Evolutionary conservation across 1,139 yeast genomes (phyloP), one percentile per base, ranked within the genome.

Genomic region (Chernovozyma sophiae-reginae): DNA sequence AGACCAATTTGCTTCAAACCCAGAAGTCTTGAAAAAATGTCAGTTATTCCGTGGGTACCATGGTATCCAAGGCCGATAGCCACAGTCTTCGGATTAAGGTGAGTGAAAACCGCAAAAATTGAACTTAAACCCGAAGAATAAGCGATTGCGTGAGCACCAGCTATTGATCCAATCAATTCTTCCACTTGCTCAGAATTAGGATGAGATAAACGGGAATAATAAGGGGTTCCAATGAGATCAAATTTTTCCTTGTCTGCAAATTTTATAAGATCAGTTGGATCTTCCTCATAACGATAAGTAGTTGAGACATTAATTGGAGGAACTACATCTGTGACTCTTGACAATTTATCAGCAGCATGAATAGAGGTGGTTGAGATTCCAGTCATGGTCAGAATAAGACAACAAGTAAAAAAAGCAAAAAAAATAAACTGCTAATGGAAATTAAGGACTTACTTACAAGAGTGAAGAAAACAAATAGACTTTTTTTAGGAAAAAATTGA

Each of bases 281-380:
- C 73, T 2, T 67, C 54, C 18, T 74, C 61, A 57, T 89, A 89
- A 35, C 76, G 69, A 56, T 65, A 89, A 0, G 95, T 90, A 4
- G 97, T 84, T 3, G 95, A 61, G 4, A 86, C 80, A 46, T 84
- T 86, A 40, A 90, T 80, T 17, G 97, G 95, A 4, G 95, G 81
- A 0, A 82, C 78, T 11, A 83, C 85, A 49, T 83, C 92, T 3
- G 65, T 40, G 2, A 65, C 72, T 23, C 72, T 50, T 30, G 63
- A 56, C 20, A 62, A 48, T 31, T 50, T 52, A 48, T 81, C 83
- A 40, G 82, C 90, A 0, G 76, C 82, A 49, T 85, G 94, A 36
- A 85, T 71, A 8, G 77, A 53, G 11, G 55, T 54, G 3, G 87
- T 80, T 5, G 78, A 55, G 24, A 78, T 46, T 2, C 75, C 75